Evolutionary conservation across 202 grass and related monocot genomes (phyloP), one percentile per base, ranked within the genome.

Genomic region (Setaria italica): DNA sequence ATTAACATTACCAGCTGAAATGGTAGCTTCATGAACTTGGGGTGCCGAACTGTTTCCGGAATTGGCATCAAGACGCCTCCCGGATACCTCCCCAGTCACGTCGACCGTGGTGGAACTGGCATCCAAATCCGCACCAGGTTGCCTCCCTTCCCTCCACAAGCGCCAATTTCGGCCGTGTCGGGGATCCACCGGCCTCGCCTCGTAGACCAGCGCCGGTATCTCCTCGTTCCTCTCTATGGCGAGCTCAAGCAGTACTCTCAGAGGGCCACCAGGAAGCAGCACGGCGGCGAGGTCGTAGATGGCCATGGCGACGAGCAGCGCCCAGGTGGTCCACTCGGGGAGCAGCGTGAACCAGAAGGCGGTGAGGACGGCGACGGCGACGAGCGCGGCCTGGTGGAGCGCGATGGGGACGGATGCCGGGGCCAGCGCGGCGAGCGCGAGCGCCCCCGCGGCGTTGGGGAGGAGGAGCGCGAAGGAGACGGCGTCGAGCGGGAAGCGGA

Each of bases 341-440:
- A 99, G 90, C 33, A 99, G 85, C 60, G 96, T 95, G 86, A 99
- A 99, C 90, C 88, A 99, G 85, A 95, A 95, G 47, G 96, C 93
- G 1, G 93, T 94, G 74, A 95, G 87, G 14, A 99, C 96, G 60
- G 93, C 96, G 64, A 99, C 76, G 67, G 79, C 43, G 43, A 99
- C 86, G 59, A 99, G 86, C 67, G 92, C 94, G 3, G 90, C 73
- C 85, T 99, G 96, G 81, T 95, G 94, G 70, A 95, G 76, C 58
- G 84, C 84, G 89, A 99, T 99, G 45, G 96, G 96, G 57, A 99
- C 86, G 69, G 92, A 93, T 0, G 89, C 47, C 83, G 90, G 85
- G 2, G 81, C 80, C 68, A 95, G 86, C 4, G 90, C 86, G 42
- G 93, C 89, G 60, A 94, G 39, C 6, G 94, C 86, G 16, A 91